Evolutionary conservation across 176 grass and related monocot genomes (phyloP).

Genomic region (Miscanthus lutarioriparius): DNA sequence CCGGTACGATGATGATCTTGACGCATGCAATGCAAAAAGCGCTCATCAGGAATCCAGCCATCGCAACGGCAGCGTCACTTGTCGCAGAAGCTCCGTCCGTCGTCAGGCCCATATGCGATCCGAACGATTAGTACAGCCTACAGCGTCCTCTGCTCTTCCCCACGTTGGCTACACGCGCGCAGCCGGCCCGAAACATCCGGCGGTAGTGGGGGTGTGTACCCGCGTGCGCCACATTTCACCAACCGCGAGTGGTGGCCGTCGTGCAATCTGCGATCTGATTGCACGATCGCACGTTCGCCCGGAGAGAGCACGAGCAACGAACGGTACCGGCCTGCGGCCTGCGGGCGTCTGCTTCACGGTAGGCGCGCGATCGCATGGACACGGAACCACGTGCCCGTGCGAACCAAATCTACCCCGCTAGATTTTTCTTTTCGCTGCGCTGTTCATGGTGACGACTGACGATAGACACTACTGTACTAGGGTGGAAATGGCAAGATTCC

Average conservation of each 20-base stretch:
- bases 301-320: background rate
- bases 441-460: background rate
- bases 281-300: background rate
- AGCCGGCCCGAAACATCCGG: background rate
- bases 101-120: no score
- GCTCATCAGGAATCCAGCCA: no score
- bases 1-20: background rate
- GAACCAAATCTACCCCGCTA: background rate
- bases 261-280: background rate
- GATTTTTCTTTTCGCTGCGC: background rate
- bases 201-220: background rate
- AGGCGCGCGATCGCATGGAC: no score
- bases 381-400: no score
- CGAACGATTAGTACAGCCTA: background rate
- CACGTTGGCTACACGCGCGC: background rate
- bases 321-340: background rate
- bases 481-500: background rate
- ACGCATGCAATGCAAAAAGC: background rate
- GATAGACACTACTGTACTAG: background rate
- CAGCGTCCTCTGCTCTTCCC: background rate
- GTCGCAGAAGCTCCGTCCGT: background rate
- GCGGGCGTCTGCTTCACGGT: no score
- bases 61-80: no score
- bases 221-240: slow-evolving; percentile 22
- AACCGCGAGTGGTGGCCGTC: background rate